Percentiles rank a stretch among this genome's conserved stretches.
phyloP scores from a whole-genome alignment of 768 basidiomycete genomes.

The Phylloporus scabripes region DNA sequence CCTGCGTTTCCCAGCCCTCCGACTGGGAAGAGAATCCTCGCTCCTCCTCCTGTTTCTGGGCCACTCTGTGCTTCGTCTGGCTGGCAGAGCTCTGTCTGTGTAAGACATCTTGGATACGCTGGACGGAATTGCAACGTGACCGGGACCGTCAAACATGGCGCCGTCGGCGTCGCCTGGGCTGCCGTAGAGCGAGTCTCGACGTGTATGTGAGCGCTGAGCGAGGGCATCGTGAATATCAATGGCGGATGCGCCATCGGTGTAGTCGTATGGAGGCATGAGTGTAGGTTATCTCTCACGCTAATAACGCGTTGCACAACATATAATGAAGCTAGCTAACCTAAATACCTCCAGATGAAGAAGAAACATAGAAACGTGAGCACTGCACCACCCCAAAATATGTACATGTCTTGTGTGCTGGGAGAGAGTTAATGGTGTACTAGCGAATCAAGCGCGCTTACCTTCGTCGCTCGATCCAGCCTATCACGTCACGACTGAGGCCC shows the following conservation, averaged over 20 bases:
- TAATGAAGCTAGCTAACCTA: constrained; percentile 45
- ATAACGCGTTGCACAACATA: neutral
- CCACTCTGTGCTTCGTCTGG: constrained; percentile 52
- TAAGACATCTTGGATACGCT: constrained; percentile 78
- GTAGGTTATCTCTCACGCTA: too few relatives aligned
- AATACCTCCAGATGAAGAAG: constrained; percentile 86
- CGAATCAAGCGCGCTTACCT: constrained; percentile 46
- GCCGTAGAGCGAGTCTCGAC: constrained; percentile 64
- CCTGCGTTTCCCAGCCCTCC: constrained; percentile 36
- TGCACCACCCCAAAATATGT: constrained; percentile 84
- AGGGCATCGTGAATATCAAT: constrained; percentile 65
- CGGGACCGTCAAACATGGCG: constrained; percentile 72
- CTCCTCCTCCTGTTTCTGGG: constrained; percentile 47
- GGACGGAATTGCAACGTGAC: constrained; percentile 61
- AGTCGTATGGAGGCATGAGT: constrained; percentile 44
- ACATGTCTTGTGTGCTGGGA: constrained; percentile 87
- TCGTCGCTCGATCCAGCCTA: constrained; percentile 94
- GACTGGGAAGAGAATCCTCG: constrained; percentile 36
- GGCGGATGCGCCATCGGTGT: constrained; percentile 81
- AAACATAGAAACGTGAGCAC: constrained; percentile 90
- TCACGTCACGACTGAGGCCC: constrained; percentile 89
- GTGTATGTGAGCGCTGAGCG: constrained; percentile 44
- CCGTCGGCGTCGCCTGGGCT: constrained; percentile 48
- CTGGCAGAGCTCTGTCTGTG: constrained; percentile 36
- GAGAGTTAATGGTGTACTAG: constrained; percentile 8